These are phyloP conservation scores for Didymellaceae sp. DNA, from an alignment of 2,329 filamentous ascomycete genomes.

Conservation along the genomic window DNA sequence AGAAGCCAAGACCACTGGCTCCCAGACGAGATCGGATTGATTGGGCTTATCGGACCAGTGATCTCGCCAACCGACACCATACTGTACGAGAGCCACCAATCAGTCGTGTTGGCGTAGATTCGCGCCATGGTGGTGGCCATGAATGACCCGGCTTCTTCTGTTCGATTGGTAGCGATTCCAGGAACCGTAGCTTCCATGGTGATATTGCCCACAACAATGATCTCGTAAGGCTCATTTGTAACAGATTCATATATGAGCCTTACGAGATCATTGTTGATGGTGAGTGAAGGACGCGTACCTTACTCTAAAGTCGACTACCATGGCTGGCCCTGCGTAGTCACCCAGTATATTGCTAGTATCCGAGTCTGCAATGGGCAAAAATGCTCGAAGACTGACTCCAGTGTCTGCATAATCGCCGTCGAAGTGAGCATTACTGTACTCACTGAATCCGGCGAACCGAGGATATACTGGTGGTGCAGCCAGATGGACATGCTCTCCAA, in stretches of 20 bases:
- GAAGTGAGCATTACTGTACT: neutral
- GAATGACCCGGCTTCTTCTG: neutral
- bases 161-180: neutral
- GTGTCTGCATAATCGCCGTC: conserved; percentile 1
- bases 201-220: neutral
- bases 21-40: neutral
- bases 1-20: neutral
- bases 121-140: neutral
- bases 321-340: neutral
- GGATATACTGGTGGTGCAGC: neutral
- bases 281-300: neutral
- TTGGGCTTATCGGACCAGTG: neutral
- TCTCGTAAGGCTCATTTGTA: neutral
- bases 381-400: neutral
- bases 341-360: neutral
- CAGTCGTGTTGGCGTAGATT: neutral
- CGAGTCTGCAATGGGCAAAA: neutral
- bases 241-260: neutral
- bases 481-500: neutral
- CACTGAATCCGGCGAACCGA: conserved; percentile 3
- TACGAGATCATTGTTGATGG: neutral
- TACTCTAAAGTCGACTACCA: neutral
- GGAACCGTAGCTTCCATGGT: neutral
- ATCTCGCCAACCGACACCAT: neutral
- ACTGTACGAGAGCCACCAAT: conserved; percentile 1